Conservation (phyloP, 306 rosid species). For the Medicago ruthenica region DNA sequence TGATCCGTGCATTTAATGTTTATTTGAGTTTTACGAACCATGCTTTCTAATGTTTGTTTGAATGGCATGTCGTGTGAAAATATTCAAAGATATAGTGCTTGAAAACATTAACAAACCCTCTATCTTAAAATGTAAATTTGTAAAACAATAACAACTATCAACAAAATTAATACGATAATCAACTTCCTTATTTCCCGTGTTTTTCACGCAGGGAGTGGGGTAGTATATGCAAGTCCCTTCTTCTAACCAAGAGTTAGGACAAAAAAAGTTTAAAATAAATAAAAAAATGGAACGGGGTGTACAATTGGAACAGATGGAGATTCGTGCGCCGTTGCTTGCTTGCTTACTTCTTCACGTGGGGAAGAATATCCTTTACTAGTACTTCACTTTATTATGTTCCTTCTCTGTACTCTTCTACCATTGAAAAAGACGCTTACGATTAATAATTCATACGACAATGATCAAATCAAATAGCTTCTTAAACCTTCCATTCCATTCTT, state of each 20-base stretch:
- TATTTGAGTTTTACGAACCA: no score
- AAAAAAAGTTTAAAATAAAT: neutral
- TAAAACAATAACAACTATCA: no score
- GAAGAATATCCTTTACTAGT: conserved; percentile 42
- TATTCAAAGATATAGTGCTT: no score
- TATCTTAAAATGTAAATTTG: no score
- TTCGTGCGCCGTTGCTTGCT: conserved; percentile 32
- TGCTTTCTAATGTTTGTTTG: no score
- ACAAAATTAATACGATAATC: no score
- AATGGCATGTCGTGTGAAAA: no score
- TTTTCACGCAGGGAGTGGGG: no score
- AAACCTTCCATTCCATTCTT: neutral
- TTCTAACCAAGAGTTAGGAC: neutral
- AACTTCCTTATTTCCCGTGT: no score
- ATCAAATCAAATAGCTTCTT: conserved; percentile 14
- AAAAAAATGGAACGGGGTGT: neutral
- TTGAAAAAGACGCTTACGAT: neutral
- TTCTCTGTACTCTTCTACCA: conserved; percentile 19
- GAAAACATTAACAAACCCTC: no score
- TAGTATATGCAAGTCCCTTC: no score
- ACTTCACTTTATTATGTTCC: conserved; percentile 14
- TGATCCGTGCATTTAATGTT: no score
- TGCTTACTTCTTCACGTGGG: conserved; percentile 42
- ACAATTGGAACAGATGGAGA: conserved; percentile 32
- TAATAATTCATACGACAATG: conserved; percentile 25